A percentile compares a stretch with the other conserved stretches of the same genome.
Conservation (phyloP, 2,329 filamentous ascomycete genomes). For the Claviceps fusiformis region DNA sequence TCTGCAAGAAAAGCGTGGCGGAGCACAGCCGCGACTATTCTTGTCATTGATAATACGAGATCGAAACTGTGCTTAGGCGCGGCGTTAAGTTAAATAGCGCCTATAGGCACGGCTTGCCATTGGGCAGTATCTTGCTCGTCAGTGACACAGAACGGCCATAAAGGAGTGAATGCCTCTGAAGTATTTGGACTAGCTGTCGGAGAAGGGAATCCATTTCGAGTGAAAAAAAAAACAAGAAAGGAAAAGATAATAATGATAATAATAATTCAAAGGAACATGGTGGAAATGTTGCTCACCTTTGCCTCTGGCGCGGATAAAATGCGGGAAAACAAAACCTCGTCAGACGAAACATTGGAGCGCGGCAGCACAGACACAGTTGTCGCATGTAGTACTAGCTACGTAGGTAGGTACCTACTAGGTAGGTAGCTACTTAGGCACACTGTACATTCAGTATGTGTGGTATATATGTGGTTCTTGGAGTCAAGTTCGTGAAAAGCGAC, state of each 20-base stretch:
- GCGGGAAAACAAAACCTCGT: neutral
- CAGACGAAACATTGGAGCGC: neutral
- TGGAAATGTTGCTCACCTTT: neutral
- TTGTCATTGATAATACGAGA: neutral
- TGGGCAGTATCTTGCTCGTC: neutral
- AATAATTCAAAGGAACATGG: neutral
- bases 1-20: neutral
- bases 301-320: neutral
- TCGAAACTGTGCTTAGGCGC: conserved; percentile 1
- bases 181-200: neutral
- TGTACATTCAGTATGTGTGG: too few species aligned
- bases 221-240: neutral
- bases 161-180: too few species aligned
- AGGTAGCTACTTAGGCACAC: too few species aligned
- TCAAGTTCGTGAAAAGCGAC: neutral
- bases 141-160: neutral
- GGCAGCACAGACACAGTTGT: neutral
- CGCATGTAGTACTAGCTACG: neutral
- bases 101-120: neutral
- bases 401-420: neutral
- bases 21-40: conserved; percentile 4
- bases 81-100: neutral
- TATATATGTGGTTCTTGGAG: too few species aligned
- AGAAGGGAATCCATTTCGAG: neutral
- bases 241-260: too few species aligned